Evolutionary conservation across 2,329 filamentous ascomycete genomes (phyloP), one percentile per base, ranked within the genome.

Genomic region (Fusarium xyrophilum): DNA sequence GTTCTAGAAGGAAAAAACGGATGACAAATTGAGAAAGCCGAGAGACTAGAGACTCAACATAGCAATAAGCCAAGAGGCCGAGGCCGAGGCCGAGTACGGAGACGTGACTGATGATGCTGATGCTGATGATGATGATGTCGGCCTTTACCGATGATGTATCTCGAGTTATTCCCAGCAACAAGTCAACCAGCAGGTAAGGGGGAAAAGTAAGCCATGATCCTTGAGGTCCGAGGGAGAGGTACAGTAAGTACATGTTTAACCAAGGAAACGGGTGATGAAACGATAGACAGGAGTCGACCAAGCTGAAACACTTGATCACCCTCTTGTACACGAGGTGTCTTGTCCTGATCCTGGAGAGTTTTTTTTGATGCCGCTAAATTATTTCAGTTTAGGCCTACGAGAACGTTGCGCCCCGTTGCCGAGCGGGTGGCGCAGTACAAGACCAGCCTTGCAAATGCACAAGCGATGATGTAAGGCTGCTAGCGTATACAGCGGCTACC

Each of bases 251-350:
- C 51, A 40, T 33, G 19, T 40, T 63, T 40, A 43, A 48, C 32
- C 46, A 36, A 46, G 40, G 40, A 33, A 67, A 55, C 21, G 48
- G 42, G 64, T 71, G 68, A 71, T 71, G 68, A 66, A 67, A 71
- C 63, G 62, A 71, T 71, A 47, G 68, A 63, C 68, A 70, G 68
- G 64, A 70, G 67, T 51, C 21, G 43, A 28, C n/a, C 42, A 58
- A 54, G 35, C 44, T 73, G 71, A 73, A 73, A 72, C 71, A 40
- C 56, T 61, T 53, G 48, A 73, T 71, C 60, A 30, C 27, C 27
- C 30, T 52, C 17, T 23, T 56, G n/a, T 50, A 19, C 54, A n/a
- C 21, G 32, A 38, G 33, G 28, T 27, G 19, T 42, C 25, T 19
- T 33, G 19, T 50, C 25, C 33, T 25, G 27, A 8, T 17, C 23